A percentile compares a stretch with the other conserved stretches of the same genome.
Evolutionary conservation across 140 eudicot genomes (phyloP).

Genomic region (Ambrosia hybrid): DNA sequence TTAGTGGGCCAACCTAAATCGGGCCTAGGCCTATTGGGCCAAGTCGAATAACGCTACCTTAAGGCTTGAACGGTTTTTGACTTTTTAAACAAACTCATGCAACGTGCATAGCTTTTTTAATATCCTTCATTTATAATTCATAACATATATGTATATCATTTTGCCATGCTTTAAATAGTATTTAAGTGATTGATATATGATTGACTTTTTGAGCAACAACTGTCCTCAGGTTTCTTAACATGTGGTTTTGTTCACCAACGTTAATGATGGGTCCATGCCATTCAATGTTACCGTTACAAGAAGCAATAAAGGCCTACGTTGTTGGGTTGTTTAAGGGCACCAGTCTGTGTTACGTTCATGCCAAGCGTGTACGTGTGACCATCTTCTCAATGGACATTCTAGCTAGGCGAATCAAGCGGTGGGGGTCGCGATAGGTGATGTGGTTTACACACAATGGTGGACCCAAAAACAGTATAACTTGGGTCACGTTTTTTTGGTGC

Average conservation of each 20-base stretch:
- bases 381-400: constrained; percentile 1
- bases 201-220: not conserved
- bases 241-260: constrained; percentile 11
- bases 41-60: not conserved
- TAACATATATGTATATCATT: too few relatives aligned
- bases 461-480: not conserved
- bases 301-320: constrained; percentile 6
- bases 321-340: constrained; percentile 17
- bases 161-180: not conserved
- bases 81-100: not conserved
- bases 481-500: too few relatives aligned
- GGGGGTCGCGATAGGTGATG: not conserved
- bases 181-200: not conserved
- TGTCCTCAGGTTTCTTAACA: constrained; percentile 10
- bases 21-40: not conserved
- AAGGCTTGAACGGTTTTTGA: not conserved
- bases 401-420: constrained; percentile 3
- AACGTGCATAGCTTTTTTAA: not conserved
- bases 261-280: constrained; percentile 20
- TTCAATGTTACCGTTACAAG: constrained; percentile 12
- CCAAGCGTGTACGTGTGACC: constrained; percentile 8
- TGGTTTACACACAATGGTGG: not conserved
- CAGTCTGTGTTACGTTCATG: constrained; percentile 4
- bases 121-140: not conserved
- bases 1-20: not conserved